These are phyloP conservation scores for Bidens hawaiensis DNA, from an alignment of 140 eudicot genomes.

Conservation along the genomic window DNA sequence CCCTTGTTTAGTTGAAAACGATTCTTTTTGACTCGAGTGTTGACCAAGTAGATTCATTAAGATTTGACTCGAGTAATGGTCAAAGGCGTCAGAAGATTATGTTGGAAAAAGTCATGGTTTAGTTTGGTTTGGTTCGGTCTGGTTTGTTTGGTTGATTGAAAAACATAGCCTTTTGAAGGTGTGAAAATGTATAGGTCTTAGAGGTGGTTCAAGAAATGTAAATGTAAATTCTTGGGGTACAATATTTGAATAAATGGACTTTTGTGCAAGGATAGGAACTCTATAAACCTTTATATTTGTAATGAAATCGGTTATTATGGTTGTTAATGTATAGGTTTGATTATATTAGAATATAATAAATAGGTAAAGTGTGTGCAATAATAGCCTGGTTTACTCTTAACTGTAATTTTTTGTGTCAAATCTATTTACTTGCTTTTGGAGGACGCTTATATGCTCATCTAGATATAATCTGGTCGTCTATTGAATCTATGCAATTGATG, in stretches of 20 bases:
- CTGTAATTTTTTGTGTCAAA: no score
- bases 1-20: conserved; percentile 18
- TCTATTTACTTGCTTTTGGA: no score
- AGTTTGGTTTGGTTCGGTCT: conserved; percentile 9
- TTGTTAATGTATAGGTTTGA: no score
- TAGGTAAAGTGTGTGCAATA: no score
- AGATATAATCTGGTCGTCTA: no score
- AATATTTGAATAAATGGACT: conserved; percentile 27
- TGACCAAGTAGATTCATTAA: neutral
- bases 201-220: conserved; percentile 32
- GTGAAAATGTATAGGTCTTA: conserved; percentile 31
- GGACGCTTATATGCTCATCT: no score
- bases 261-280: conserved; percentile 24
- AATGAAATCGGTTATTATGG: no score
- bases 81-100: conserved; percentile 19
- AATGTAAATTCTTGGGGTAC: conserved; percentile 31
- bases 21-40: conserved; percentile 23
- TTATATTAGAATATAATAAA: no score
- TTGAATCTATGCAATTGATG: no score
- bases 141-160: conserved; percentile 22
- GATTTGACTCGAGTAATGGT: conserved; percentile 14
- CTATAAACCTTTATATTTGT: neutral
- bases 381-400: no score
- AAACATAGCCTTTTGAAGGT: conserved; percentile 20
- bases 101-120: conserved; percentile 12